Percentiles rank a stretch among this genome's conserved stretches.
These are phyloP conservation scores for Fusarium decemcellulare DNA, from an alignment of 2,329 filamentous ascomycete genomes.

Conservation along the genomic window DNA sequence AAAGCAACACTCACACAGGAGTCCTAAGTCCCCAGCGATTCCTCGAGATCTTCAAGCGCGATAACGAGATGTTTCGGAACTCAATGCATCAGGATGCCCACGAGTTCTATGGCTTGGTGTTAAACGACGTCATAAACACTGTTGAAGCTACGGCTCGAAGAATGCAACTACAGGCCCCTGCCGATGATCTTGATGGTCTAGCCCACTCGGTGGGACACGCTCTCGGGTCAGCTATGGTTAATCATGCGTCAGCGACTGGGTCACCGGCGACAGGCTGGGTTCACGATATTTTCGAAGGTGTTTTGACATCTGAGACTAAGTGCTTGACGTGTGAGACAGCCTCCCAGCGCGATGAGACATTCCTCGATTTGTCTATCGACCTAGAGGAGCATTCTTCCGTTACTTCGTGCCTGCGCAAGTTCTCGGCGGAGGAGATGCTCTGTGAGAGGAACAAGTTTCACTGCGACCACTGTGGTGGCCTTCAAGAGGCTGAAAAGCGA, in stretches of 20 bases:
- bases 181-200: conserved; percentile 55
- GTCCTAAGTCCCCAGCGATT: conserved; percentile 95
- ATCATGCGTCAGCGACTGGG: conserved; percentile 60
- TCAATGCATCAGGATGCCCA: conserved; percentile 99
- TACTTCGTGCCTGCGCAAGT: conserved; percentile 94
- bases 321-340: conserved; percentile 97
- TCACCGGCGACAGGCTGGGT: conserved; percentile 87
- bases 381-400: conserved; percentile 96
- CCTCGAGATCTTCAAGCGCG: conserved; percentile 90
- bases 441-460: conserved; percentile 99
- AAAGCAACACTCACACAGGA: conserved; percentile 85
- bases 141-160: conserved; percentile 89
- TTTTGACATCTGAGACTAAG: conserved; percentile 94
- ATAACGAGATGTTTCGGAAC: conserved; percentile 97
- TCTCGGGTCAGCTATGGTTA: conserved; percentile 52
- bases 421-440: conserved; percentile 98
- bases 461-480: conserved; percentile 94
- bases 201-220: conserved; percentile 65
- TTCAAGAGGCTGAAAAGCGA: conserved; percentile 97
- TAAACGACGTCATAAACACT: conserved; percentile 97
- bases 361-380: conserved; percentile 96
- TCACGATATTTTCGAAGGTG: conserved; percentile 96
- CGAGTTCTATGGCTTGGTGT: conserved; percentile 92
- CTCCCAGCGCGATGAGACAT: conserved; percentile 95
- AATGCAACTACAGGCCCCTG: conserved; percentile 58